phyloP scores from a whole-genome alignment of 2,329 filamentous ascomycete species.

The Aphanocladium album region DNA sequence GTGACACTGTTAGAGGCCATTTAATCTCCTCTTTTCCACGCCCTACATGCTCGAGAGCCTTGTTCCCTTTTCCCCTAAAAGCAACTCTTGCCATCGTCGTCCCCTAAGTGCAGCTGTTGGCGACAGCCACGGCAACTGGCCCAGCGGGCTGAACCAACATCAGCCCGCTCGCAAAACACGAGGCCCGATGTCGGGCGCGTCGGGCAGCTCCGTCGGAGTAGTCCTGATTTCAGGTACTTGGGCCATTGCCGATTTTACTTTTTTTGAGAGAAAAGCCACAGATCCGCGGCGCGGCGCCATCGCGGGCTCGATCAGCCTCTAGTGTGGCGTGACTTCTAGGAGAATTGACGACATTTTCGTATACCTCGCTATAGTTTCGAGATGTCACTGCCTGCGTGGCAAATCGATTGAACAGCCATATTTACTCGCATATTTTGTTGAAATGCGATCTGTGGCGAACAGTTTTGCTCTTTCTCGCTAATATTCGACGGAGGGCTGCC shows the following conservation, averaged over 20 bases:
- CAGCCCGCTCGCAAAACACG: background rate
- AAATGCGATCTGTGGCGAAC: too few relatives aligned
- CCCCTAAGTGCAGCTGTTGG: constrained; percentile 5
- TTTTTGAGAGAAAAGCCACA: background rate
- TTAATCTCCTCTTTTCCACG: constrained; percentile 11
- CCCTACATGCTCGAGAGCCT: constrained; percentile 6
- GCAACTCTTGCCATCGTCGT: background rate
- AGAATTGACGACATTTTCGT: background rate
- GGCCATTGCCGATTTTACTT: background rate
- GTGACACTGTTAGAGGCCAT: background rate
- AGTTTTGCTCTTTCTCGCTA: too few relatives aligned
- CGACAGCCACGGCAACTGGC: background rate
- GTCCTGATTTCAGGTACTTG: background rate
- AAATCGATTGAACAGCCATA: too few relatives aligned
- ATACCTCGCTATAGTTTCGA: background rate
- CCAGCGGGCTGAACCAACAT: background rate
- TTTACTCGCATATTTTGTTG: too few relatives aligned
- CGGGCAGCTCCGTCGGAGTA: constrained; percentile 2
- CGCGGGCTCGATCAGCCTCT: background rate
- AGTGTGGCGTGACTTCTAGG: background rate
- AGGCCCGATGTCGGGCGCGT: constrained; percentile 6
- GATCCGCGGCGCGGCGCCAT: background rate
- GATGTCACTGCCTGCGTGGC: background rate
- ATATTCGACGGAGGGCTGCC: too few relatives aligned
- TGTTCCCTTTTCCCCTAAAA: background rate